Conservation (phyloP, 306 rosid genomes). For the Inga laurina region DNA sequence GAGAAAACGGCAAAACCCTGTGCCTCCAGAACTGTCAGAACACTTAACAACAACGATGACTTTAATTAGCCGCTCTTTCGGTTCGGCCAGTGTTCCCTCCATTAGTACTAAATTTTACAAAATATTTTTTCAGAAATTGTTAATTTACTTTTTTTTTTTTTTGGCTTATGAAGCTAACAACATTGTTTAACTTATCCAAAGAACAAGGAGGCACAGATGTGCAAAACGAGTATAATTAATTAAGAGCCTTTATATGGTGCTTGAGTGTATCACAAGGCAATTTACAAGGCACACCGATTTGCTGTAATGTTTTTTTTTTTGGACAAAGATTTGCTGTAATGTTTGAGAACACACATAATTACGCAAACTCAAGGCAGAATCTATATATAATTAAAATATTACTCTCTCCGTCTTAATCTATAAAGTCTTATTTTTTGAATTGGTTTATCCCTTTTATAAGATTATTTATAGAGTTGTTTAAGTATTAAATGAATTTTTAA, state of each 20-base stretch:
- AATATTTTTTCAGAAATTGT: neutral
- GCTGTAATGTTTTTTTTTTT: neutral
- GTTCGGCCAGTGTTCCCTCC: constrained; percentile 24
- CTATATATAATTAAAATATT: neutral
- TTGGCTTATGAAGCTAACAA: neutral
- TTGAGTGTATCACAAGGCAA: neutral
- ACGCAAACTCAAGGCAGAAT: neutral
- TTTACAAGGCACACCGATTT: neutral
- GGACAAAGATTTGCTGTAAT: neutral
- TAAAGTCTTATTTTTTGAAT: no score
- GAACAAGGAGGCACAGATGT: neutral
- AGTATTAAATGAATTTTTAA: no score
- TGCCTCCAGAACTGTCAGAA: neutral
- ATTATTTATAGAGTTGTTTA: no score
- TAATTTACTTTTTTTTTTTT: neutral
- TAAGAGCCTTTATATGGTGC: neutral
- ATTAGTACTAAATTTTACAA: neutral
- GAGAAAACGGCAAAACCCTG: neutral
- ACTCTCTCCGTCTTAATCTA: no score
- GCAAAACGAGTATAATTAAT: neutral
- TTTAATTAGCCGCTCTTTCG: constrained; percentile 11
- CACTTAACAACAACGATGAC: neutral
- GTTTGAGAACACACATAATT: neutral
- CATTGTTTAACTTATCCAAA: neutral
- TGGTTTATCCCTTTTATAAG: no score